Evolutionary conservation across 2,329 filamentous ascomycete genomes (phyloP).

Genomic region (Dothideomycetes sp.): DNA sequence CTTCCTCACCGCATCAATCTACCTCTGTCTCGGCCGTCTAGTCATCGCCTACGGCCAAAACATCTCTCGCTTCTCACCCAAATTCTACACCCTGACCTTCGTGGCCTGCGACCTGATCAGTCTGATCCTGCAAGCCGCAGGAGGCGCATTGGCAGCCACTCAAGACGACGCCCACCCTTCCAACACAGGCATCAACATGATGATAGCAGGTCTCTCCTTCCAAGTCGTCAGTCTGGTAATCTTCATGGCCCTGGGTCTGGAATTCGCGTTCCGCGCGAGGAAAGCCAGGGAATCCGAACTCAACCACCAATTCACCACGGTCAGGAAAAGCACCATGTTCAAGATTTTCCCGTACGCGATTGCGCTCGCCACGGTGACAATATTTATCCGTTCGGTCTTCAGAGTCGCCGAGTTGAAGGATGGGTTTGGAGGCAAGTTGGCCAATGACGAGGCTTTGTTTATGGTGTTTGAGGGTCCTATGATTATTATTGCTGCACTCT

Average conservation of each 20-base stretch:
- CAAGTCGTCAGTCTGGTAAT: conserved; percentile 44
- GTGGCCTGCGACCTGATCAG: conserved; percentile 47
- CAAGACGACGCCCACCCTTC: conserved; percentile 33
- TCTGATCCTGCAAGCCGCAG: conserved; percentile 46
- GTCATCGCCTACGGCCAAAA: conserved; percentile 41
- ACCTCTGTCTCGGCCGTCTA: conserved; percentile 49
- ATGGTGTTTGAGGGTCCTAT: conserved; percentile 43
- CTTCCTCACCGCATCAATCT: conserved; percentile 47
- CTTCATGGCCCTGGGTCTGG: conserved; percentile 32
- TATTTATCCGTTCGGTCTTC: conserved; percentile 41
- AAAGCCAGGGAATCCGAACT: conserved; percentile 8
- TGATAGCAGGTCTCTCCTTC: conserved; percentile 47
- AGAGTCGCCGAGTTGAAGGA: conserved; percentile 41
- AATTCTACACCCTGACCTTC: conserved; percentile 44
- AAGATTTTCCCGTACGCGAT: conserved; percentile 20
- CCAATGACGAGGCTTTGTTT: conserved; percentile 37
- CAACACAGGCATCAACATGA: conserved; percentile 43
- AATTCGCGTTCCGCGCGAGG: conserved; percentile 20
- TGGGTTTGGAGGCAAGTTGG: conserved; percentile 38
- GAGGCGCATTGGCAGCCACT: conserved; percentile 48
- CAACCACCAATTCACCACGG: conserved; percentile 3
- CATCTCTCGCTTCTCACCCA: conserved; percentile 17
- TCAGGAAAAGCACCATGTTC: conserved; percentile 13
- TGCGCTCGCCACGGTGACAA: conserved; percentile 33
- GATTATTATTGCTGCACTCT: conserved; percentile 36